Evolutionary conservation across 768 basidiomycete genomes (phyloP).

Genomic region (Boletus vermiculosoides): DNA sequence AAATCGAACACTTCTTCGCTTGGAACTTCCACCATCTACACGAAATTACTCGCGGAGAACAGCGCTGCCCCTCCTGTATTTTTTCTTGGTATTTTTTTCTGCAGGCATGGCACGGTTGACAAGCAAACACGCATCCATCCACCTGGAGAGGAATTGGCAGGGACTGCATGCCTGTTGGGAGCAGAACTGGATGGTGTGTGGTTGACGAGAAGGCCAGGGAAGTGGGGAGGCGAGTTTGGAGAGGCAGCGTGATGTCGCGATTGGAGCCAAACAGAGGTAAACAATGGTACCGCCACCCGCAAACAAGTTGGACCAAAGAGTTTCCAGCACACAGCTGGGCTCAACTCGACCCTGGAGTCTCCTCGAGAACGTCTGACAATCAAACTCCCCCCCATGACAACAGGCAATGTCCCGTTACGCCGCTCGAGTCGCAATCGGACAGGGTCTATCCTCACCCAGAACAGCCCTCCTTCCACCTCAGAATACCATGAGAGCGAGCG

Average conservation of each 20-base stretch:
- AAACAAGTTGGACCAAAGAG: conserved; percentile 27
- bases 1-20: conserved; percentile 32
- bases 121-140: background rate
- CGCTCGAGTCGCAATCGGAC: conserved; percentile 27
- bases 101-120: background rate
- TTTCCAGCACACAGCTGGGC: conserved; percentile 20
- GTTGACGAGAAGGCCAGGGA: conserved; percentile 20
- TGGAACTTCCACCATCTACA: conserved; percentile 34
- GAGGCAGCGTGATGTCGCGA: conserved; percentile 17
- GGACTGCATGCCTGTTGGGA: background rate
- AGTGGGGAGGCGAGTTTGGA: conserved; percentile 28
- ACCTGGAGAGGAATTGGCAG: background rate
- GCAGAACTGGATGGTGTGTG: conserved; percentile 8
- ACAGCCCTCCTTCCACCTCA: conserved; percentile 30
- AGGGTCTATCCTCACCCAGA: conserved; percentile 23
- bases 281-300: conserved; percentile 29
- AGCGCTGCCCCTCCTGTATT: background rate
- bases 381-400: conserved; percentile 24
- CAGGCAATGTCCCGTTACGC: conserved; percentile 15
- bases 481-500: conserved; percentile 36
- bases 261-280: conserved; percentile 28
- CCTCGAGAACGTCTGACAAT: conserved; percentile 21
- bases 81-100: conserved; percentile 12
- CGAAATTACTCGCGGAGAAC: conserved; percentile 11
- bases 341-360: conserved; percentile 19